Evolutionary conservation across 169 alveolate species (phyloP), one percentile per base, ranked within the genome.

Genomic region (Eimeria maxima): DNA sequence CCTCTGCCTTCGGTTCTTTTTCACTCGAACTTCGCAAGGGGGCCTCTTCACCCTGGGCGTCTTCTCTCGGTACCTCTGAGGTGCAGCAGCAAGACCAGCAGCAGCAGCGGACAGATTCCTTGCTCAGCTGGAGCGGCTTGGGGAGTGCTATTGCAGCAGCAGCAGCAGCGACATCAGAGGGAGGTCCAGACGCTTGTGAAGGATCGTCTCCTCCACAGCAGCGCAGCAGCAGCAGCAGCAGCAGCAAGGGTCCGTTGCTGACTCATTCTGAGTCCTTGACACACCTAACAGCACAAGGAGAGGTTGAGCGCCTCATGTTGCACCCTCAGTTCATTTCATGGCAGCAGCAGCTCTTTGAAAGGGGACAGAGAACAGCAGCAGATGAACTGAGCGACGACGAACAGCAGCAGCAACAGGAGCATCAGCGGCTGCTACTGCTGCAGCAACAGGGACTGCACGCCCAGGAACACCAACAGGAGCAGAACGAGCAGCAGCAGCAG

Each of bases 261-360:
- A n/a, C 29, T 11, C 57, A n/a, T 24, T 55, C 73, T 1, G 27
- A 60, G n/a, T 83, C 91, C 11, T 44, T 83, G 3, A 53, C 74
- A 11, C 24, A 83, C 74, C 44, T 83, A 42, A 83, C 91, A 42
- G 91, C 91, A 55, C 91, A 83, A 65, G 91, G 91, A 53, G 91
- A 38, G 7, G 73, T 83, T 1, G 91, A 83, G 13, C 14, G 73
- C 69, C 74, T 83, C 18, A 11, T 81, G 47, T 81, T n/a, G 18
- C 57, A 50, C 57, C 57, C 57, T 50, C 57, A 50, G 57, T 50
- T 50, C 11, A 50, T 50, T 11, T 50, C 57, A 11, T 50, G 57
- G 57, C 57, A 50, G 57, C 57, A 50, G 57, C 57, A 50, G 57
- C 57, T 50, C 57, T 50, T 50, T 50, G 57, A 50, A 50, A 50